These are phyloP conservation scores for Cystobasidium slooffiae DNA, from an alignment of 1,284 basidiomycete species.

Conservation along the genomic window DNA sequence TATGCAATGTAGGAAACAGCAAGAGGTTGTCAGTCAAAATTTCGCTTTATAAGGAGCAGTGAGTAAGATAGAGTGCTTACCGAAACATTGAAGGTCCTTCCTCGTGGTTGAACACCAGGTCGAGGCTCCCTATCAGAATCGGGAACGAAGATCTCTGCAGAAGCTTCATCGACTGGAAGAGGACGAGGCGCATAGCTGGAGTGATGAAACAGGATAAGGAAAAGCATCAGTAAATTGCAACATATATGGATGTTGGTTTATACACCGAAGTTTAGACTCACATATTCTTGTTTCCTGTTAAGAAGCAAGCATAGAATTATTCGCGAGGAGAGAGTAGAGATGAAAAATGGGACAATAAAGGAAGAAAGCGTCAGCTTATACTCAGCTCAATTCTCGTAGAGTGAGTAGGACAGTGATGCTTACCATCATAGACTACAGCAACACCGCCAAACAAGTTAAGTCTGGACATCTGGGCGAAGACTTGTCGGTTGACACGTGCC, in stretches of 20 bases:
- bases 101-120: constrained; percentile 30
- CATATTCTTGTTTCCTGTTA: constrained; percentile 38
- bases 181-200: constrained; percentile 28
- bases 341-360: not conserved
- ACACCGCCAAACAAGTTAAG: constrained; percentile 25
- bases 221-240: not conserved
- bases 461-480: constrained; percentile 26
- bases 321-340: not conserved
- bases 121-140: constrained; percentile 26
- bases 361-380: too few species aligned
- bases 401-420: not conserved
- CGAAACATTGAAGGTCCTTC: constrained; percentile 37
- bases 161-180: constrained; percentile 17
- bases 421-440: constrained; percentile 42
- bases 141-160: constrained; percentile 32
- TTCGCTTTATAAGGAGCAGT: not conserved
- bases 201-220: not conserved
- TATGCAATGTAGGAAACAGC: not conserved
- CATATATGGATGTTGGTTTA: not conserved
- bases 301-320: not conserved
- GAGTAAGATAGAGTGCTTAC: constrained; percentile 5
- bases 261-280: not conserved
- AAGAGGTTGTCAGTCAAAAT: constrained; percentile 1
- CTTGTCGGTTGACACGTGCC: constrained; percentile 27
- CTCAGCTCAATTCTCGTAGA: too few species aligned